Conservation (phyloP, 768 basidiomycete genomes). For the Agrocybe pediades region DNA sequence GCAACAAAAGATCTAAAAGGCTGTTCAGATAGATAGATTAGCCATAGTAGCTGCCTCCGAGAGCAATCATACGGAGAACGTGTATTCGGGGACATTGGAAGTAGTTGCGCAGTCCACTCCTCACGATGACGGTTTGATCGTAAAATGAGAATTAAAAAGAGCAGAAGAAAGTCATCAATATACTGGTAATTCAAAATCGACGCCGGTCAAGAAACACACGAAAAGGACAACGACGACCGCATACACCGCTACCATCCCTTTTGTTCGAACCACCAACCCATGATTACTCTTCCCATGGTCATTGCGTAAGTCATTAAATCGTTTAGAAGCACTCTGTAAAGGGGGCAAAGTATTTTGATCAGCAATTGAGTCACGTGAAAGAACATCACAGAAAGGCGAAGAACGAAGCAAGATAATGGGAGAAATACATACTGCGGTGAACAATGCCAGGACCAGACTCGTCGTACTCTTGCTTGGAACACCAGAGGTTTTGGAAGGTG, state of each 20-base stretch:
- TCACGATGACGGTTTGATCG: neutral
- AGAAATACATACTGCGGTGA: constrained; percentile 24
- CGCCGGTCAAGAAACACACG: neutral
- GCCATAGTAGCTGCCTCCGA: neutral
- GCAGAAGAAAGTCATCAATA: neutral
- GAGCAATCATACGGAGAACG: neutral
- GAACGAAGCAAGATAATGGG: neutral
- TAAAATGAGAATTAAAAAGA: neutral
- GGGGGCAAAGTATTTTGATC: neutral
- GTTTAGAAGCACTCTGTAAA: constrained; percentile 34
- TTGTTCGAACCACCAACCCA: neutral
- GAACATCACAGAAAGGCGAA: neutral
- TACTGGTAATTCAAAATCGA: neutral
- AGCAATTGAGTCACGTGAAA: neutral
- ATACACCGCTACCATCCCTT: neutral
- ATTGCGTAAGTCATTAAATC: constrained; percentile 15
- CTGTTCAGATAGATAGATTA: neutral
- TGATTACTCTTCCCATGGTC: neutral
- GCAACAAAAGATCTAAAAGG: neutral
- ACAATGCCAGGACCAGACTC: constrained; percentile 81
- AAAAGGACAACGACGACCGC: neutral
- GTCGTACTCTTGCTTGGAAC: constrained; percentile 92
- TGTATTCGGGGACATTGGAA: neutral
- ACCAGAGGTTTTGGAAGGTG: constrained; percentile 98
- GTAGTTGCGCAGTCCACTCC: too few species aligned